Conservation (phyloP, 2,329 filamentous ascomycete species). For the Exophiala aquamarina region DNA sequence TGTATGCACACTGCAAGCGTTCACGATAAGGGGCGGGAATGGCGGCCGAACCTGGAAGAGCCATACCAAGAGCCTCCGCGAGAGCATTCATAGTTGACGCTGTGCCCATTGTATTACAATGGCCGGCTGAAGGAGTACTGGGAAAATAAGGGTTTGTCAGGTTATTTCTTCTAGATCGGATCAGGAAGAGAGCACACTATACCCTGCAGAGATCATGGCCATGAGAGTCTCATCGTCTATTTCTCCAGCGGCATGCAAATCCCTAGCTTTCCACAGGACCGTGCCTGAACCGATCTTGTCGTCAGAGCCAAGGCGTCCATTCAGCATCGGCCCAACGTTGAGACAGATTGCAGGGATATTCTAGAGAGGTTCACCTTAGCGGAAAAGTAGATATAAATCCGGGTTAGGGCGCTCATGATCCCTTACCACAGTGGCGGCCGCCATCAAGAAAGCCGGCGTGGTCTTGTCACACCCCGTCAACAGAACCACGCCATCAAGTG, state of each 20-base stretch:
- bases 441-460: slow-evolving; percentile 53
- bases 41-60: slow-evolving; percentile 51
- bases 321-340: slow-evolving; percentile 56
- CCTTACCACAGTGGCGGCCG: slow-evolving; percentile 49
- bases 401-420: slow-evolving; percentile 2
- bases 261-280: slow-evolving; percentile 51
- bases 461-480: slow-evolving; percentile 56
- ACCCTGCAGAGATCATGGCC: slow-evolving; percentile 47
- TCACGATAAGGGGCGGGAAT: slow-evolving; percentile 54
- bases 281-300: slow-evolving; percentile 47
- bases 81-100: slow-evolving; percentile 56
- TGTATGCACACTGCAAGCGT: slow-evolving; percentile 49
- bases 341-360: slow-evolving; percentile 54
- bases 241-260: slow-evolving; percentile 48
- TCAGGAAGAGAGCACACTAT: slow-evolving; percentile 22
- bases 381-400: not conserved
- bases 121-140: slow-evolving; percentile 48
- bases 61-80: slow-evolving; percentile 55
- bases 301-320: slow-evolving; percentile 42
- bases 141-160: not conserved
- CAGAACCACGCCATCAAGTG: slow-evolving; percentile 52
- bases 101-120: slow-evolving; percentile 57
- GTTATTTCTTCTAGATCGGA: not conserved
- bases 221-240: slow-evolving; percentile 47
- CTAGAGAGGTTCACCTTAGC: slow-evolving; percentile 23